Conservation (phyloP, 805 yeast species). For the Yamadazyma phyllophila region DNA sequence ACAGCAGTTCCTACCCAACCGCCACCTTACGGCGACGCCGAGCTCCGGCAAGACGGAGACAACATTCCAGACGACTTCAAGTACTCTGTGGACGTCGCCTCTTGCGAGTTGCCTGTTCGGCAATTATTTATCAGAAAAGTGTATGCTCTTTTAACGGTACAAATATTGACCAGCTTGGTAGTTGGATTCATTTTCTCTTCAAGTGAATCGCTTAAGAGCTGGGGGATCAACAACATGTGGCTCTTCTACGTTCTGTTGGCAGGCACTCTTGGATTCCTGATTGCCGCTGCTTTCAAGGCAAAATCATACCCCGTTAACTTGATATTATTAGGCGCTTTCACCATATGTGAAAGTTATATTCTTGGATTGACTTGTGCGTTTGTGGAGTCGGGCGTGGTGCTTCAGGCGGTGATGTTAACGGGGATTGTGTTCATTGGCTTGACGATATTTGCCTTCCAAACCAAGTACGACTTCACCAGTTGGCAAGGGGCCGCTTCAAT, state of each 20-base stretch:
- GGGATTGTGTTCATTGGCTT: slow-evolving; percentile 71
- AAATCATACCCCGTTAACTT: slow-evolving; percentile 68
- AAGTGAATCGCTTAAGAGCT: slow-evolving; percentile 44
- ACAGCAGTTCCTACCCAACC: slow-evolving; percentile 11
- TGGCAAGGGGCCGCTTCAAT: slow-evolving; percentile 58
- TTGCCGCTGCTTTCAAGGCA: slow-evolving; percentile 63
- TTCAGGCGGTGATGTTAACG: slow-evolving; percentile 72
- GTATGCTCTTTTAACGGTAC: slow-evolving; percentile 65
- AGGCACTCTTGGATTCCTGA: slow-evolving; percentile 62
- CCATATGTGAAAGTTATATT: slow-evolving; percentile 70
- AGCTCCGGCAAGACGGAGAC: slow-evolving; percentile 27
- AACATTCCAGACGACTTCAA: slow-evolving; percentile 75
- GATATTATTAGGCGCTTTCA: slow-evolving; percentile 60
- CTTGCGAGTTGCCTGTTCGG: slow-evolving; percentile 73
- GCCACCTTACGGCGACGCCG: slow-evolving; percentile 17
- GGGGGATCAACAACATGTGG: slow-evolving; percentile 62
- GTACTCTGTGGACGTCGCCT: slow-evolving; percentile 71
- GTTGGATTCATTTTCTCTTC: slow-evolving; percentile 52
- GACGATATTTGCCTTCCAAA: slow-evolving; percentile 71
- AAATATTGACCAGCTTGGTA: slow-evolving; percentile 59
- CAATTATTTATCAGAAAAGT: slow-evolving; percentile 78
- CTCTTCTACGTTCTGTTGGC: slow-evolving; percentile 52
- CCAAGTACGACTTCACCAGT: slow-evolving; percentile 69
- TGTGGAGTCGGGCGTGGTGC: slow-evolving; percentile 59
- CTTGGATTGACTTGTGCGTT: slow-evolving; percentile 66